phyloP scores from a whole-genome alignment of 345 rosid genomes.

The Iberis pinnata region DNA sequence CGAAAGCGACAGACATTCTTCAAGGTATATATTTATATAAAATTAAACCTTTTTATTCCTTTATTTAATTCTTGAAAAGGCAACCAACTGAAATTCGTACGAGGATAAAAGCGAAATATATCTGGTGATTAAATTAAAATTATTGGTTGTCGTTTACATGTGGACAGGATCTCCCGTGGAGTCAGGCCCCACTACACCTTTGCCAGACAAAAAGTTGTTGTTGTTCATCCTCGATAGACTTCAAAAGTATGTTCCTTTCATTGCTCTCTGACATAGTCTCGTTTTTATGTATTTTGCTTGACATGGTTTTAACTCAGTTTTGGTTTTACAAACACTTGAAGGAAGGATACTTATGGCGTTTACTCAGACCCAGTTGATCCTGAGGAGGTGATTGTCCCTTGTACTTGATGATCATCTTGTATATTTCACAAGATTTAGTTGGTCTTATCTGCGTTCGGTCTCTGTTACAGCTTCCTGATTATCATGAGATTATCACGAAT shows the following conservation, averaged over 20 bases:
- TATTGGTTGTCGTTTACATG: constrained; percentile 34
- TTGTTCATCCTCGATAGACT: constrained; percentile 98
- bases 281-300: constrained; percentile 12
- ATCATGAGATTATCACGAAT: constrained; percentile 66
- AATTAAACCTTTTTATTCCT: neutral
- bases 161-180: constrained; percentile 74
- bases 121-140: constrained; percentile 14
- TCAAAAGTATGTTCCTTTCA: constrained; percentile 63
- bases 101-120: constrained; percentile 31
- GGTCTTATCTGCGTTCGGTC: constrained; percentile 14
- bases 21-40: constrained; percentile 42
- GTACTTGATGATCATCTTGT: constrained; percentile 12
- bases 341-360: constrained; percentile 95
- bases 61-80: constrained; percentile 40
- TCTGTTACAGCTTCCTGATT: constrained; percentile 85
- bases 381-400: constrained; percentile 48
- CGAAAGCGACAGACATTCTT: constrained; percentile 82
- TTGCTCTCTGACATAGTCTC: constrained; percentile 19
- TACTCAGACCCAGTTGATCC: constrained; percentile 94
- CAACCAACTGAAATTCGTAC: constrained; percentile 27
- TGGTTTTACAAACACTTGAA: constrained; percentile 30
- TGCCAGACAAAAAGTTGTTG: constrained; percentile 98
- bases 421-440: neutral
- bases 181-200: constrained; percentile 90
- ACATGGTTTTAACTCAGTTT: constrained; percentile 9